A percentile compares a stretch with the other conserved stretches of the same genome.
phyloP scores from a whole-genome alignment of 75 land plant species.

The Sequoiadendron giganteum region DNA sequence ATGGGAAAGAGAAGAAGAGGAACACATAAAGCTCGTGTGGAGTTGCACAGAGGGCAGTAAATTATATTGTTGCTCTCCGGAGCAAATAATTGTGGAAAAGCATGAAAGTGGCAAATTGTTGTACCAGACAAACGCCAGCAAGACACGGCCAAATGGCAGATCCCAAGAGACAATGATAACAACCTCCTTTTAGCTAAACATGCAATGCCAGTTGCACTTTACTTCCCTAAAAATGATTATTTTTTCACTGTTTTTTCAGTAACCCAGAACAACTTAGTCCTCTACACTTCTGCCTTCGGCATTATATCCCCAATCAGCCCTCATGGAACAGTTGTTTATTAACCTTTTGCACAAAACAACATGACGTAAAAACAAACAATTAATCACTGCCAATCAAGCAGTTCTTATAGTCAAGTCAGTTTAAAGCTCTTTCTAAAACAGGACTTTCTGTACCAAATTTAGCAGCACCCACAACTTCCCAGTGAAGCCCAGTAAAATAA shows the following conservation, averaged over 20 bases:
- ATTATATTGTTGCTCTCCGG: not conserved
- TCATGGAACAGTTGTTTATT: not conserved
- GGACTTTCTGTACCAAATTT: not conserved
- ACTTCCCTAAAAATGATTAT: not conserved
- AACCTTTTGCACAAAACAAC: not conserved
- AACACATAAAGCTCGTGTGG: not conserved
- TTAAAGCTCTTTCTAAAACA: not conserved
- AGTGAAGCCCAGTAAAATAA: not conserved
- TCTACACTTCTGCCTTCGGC: not conserved
- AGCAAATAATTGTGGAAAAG: not conserved
- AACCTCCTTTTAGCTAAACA: not conserved
- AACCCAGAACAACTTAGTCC: not conserved
- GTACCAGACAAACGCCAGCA: conserved; percentile 8
- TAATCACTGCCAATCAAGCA: not conserved
- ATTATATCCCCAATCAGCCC: not conserved
- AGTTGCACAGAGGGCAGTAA: not conserved
- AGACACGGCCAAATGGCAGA: conserved; percentile 10
- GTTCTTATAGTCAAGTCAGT: not conserved
- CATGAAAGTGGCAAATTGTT: not conserved
- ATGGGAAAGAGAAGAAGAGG: not conserved
- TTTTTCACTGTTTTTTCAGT: not conserved
- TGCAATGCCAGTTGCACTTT: not conserved
- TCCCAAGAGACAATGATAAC: not conserved
- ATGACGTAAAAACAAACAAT: not conserved
- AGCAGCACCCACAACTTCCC: not conserved